These are phyloP conservation scores for Saksenaea oblongispora DNA, from an alignment of 371 early-diverging fungal species.

Conservation along the genomic window DNA sequence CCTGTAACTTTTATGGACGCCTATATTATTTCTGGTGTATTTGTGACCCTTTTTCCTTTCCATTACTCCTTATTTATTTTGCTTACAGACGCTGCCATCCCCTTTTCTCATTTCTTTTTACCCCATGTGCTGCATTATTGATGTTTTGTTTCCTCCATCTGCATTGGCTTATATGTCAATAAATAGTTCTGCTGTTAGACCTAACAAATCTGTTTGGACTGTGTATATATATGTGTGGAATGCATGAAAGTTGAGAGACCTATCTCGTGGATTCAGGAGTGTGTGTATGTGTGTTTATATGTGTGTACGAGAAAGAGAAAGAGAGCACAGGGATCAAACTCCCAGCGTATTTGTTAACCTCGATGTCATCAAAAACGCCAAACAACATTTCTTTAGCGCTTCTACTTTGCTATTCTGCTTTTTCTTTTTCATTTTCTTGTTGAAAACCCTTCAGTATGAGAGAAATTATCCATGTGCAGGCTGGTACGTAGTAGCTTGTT, in stretches of 20 bases:
- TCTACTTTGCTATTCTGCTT: constrained; percentile 2
- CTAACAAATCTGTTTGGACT: not conserved
- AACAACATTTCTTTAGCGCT: not conserved
- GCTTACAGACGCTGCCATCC: not conserved
- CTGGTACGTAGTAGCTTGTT: not conserved
- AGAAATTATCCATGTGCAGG: constrained; percentile 13
- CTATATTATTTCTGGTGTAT: constrained; percentile 7
- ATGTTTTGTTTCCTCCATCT: not conserved
- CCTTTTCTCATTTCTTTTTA: not conserved
- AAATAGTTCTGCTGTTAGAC: not conserved
- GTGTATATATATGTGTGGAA: not conserved
- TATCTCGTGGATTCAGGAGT: constrained; percentile 2
- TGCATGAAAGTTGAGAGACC: constrained; percentile 1
- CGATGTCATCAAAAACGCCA: not conserved
- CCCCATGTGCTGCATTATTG: not conserved
- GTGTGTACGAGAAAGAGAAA: not conserved
- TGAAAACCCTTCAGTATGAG: constrained; percentile 2
- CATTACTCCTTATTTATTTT: not conserved
- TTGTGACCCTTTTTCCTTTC: not conserved
- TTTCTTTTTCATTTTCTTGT: not conserved
- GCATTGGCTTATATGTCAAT: not conserved
- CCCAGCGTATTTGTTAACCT: not conserved
- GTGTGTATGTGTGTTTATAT: not conserved
- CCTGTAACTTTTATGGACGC: constrained; percentile 3
- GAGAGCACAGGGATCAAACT: not conserved